phyloP scores from a whole-genome alignment of 805 yeast genomes.

The Metschnikowia shivogae region DNA sequence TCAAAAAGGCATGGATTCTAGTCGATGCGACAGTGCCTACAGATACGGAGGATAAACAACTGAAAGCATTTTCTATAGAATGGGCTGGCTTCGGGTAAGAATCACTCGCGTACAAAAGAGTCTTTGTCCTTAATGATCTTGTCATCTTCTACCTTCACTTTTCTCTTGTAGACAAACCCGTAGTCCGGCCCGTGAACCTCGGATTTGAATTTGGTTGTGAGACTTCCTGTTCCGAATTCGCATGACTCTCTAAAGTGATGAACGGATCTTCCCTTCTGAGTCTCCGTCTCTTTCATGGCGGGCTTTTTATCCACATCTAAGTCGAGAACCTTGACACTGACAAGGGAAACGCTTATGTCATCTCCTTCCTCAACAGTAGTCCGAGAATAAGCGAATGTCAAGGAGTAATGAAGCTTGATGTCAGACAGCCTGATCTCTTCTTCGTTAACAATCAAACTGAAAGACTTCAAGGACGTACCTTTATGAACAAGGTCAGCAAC shows the following conservation, averaged over 20 bases:
- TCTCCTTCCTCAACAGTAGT: conserved; percentile 18
- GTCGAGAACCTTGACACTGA: conserved; percentile 16
- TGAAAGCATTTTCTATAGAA: conserved; percentile 67
- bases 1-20: conserved; percentile 77
- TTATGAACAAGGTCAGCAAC: conserved; percentile 30
- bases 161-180: conserved; percentile 24
- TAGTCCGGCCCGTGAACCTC: conserved; percentile 18
- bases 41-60: conserved; percentile 11
- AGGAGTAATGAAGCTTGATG: conserved; percentile 26
- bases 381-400: conserved; percentile 21
- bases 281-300: conserved; percentile 22
- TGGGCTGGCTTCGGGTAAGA: conserved; percentile 92
- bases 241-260: conserved; percentile 43
- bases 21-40: conserved; percentile 26
- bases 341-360: conserved; percentile 25
- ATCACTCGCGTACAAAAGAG: conserved; percentile 2
- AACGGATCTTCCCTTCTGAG: conserved; percentile 45
- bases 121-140: conserved; percentile 18
- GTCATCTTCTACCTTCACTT: conserved; percentile 33
- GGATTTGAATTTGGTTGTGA: conserved; percentile 28
- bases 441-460: conserved; percentile 23
- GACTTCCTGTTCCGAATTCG: conserved; percentile 43
- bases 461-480: conserved; percentile 17
- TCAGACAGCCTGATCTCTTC: conserved; percentile 14
- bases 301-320: conserved; percentile 17